Conservation (phyloP, 768 basidiomycete genomes). For the Trametes sanguinea region DNA sequence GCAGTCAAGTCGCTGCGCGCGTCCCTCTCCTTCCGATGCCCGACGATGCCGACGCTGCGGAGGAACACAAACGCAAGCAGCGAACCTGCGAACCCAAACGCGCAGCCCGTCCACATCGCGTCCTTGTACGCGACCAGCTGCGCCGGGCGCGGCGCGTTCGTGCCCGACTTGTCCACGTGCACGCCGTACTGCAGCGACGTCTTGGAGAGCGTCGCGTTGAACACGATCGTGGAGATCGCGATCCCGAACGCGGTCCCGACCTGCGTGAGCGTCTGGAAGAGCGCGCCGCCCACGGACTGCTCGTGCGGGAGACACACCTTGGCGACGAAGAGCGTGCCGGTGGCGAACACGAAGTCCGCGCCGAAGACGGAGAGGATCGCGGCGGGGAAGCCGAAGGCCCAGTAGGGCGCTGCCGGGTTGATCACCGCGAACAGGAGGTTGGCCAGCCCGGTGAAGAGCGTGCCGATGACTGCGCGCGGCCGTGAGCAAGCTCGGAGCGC, state of each 20-base stretch:
- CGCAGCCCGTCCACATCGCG: constrained; percentile 67
- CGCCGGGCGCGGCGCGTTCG: constrained; percentile 38
- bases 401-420: constrained; percentile 55
- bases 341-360: constrained; percentile 76
- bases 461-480: constrained; percentile 49
- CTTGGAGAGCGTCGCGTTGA: constrained; percentile 49
- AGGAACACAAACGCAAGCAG: no score
- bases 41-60: no score
- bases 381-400: constrained; percentile 77
- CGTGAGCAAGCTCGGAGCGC: neutral
- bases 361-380: constrained; percentile 68
- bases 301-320: constrained; percentile 67
- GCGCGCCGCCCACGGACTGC: constrained; percentile 72
- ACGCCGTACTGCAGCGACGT: constrained; percentile 38
- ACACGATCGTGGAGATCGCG: constrained; percentile 72
- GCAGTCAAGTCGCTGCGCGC: no score
- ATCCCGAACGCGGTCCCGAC: constrained; percentile 71
- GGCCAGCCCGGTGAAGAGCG: constrained; percentile 56
- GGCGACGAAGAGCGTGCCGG: constrained; percentile 77
- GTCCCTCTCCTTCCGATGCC: no score
- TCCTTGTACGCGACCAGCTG: constrained; percentile 57
- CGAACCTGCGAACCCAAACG: constrained; percentile 60
- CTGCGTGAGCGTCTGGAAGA: constrained; percentile 81
- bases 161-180: constrained; percentile 28
- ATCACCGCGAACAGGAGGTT: constrained; percentile 72